Percentiles rank a stretch among this genome's conserved stretches.
Evolutionary conservation across 2,329 filamentous ascomycete genomes (phyloP).

Genomic region (Fusarium pseudonygamai): DNA sequence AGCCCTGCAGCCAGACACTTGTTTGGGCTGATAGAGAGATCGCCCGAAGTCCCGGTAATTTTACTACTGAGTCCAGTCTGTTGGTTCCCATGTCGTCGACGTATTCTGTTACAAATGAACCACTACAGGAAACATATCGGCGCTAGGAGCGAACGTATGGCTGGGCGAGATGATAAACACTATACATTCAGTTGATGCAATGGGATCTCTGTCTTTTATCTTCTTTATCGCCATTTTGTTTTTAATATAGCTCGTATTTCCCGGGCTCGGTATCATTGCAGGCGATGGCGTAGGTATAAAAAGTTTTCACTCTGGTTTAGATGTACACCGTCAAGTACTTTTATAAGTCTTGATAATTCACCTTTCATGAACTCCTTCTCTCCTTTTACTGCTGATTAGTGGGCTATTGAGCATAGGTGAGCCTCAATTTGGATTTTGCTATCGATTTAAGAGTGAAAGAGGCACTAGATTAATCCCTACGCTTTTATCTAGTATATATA

Average conservation of each 20-base stretch:
- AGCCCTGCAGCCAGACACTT: constrained; percentile 36
- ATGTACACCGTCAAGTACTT: constrained; percentile 4
- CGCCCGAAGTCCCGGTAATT: not conserved
- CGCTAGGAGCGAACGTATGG: constrained; percentile 35
- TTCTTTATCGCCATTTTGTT: constrained; percentile 8
- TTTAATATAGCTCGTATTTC: not conserved
- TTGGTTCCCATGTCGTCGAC: constrained; percentile 13
- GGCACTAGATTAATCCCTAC: constrained; percentile 3
- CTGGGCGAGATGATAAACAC: constrained; percentile 16
- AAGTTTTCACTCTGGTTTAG: constrained; percentile 5
- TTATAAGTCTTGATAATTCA: constrained; percentile 6
- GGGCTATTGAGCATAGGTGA: constrained; percentile 1
- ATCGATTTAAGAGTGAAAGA: constrained; percentile 19
- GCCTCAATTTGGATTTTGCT: constrained; percentile 4
- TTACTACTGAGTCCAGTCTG: constrained; percentile 8
- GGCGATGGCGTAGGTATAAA: constrained; percentile 28
- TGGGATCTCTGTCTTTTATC: not conserved
- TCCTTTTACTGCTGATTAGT: not conserved
- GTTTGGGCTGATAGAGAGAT: constrained; percentile 44
- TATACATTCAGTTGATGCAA: not conserved
- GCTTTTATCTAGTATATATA: constrained; percentile 23
- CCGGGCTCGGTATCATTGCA: constrained; percentile 25
- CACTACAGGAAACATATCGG: constrained; percentile 40
- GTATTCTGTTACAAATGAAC: constrained; percentile 40
- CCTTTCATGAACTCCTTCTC: not conserved